phyloP scores from a whole-genome alignment of 192 early-diverging fungal genomes.

The Backusella macrospora region DNA sequence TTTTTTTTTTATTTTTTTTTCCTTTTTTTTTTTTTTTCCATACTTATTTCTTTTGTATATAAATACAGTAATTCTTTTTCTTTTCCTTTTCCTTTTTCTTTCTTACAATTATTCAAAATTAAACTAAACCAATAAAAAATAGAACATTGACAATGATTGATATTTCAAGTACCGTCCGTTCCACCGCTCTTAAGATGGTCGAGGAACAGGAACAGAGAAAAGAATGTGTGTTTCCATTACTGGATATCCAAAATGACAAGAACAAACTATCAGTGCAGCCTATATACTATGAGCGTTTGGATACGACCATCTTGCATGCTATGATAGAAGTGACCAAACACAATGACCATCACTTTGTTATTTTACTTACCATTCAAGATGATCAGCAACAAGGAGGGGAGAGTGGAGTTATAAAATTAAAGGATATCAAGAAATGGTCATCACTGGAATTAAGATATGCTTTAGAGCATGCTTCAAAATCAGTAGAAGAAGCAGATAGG shows the following conservation, averaged over 20 bases:
- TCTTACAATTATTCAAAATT: neutral
- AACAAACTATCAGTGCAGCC: constrained; percentile 1
- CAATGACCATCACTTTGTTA: constrained; percentile 28
- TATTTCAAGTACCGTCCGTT: neutral
- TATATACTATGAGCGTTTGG: constrained; percentile 37
- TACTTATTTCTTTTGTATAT: no score
- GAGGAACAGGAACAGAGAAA: neutral
- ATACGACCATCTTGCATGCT: constrained; percentile 39
- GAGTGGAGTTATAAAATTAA: constrained; percentile 38
- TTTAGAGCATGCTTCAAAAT: constrained; percentile 25
- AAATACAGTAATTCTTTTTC: no score
- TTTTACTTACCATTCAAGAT: constrained; percentile 25
- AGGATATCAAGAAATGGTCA: constrained; percentile 37
- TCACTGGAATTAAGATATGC: constrained; percentile 29
- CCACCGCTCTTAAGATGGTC: neutral
- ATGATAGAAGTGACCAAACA: constrained; percentile 31
- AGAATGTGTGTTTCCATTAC: constrained; percentile 27
- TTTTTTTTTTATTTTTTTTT: no score
- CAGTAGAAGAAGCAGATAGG: constrained; percentile 42
- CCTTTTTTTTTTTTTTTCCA: no score
- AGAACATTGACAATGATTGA: constrained; percentile 37
- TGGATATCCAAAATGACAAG: neutral
- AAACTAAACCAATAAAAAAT: constrained; percentile 21
- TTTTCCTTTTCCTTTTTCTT: neutral
- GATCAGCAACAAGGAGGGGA: constrained; percentile 9